Conservation (phyloP, 2,329 filamentous ascomycete species). For the Ceratocystis colombiana region DNA sequence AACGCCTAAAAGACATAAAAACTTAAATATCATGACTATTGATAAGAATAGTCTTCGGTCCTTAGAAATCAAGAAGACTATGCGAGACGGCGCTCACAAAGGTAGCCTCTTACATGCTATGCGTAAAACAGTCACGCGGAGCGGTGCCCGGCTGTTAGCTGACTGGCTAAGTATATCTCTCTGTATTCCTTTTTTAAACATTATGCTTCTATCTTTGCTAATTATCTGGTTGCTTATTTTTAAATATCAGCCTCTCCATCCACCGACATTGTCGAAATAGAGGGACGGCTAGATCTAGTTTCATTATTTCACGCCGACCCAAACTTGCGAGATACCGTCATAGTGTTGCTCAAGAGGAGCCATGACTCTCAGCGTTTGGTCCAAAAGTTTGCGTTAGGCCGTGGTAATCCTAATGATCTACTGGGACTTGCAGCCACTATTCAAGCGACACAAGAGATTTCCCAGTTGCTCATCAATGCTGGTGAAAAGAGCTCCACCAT, state of each 20-base stretch:
- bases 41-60: slow-evolving; percentile 86
- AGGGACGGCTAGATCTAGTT: slow-evolving; percentile 70
- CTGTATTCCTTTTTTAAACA: slow-evolving; percentile 14
- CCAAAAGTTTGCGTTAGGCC: slow-evolving; percentile 86
- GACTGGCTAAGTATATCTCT: slow-evolving; percentile 58
- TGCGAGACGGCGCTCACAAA: slow-evolving; percentile 65
- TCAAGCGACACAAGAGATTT: slow-evolving; percentile 58
- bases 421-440: slow-evolving; percentile 76
- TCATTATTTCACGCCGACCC: slow-evolving; percentile 58
- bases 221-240: slow-evolving; percentile 18
- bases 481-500: slow-evolving; percentile 17
- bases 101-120: slow-evolving; percentile 88
- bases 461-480: slow-evolving; percentile 36
- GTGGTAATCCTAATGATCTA: slow-evolving; percentile 86
- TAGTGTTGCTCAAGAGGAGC: slow-evolving; percentile 58
- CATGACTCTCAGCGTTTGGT: slow-evolving; percentile 82
- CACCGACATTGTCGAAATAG: slow-evolving; percentile 71
- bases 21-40: slow-evolving; percentile 72
- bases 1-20: slow-evolving; percentile 63
- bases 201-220: slow-evolving; percentile 7
- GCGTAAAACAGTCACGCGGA: slow-evolving; percentile 79
- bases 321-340: slow-evolving; percentile 59
- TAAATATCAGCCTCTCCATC: slow-evolving; percentile 55
- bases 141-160: slow-evolving; percentile 72
- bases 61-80: slow-evolving; percentile 78